phyloP scores from a whole-genome alignment of 2,329 filamentous ascomycete genomes.

The Stachybotrys elegans region DNA sequence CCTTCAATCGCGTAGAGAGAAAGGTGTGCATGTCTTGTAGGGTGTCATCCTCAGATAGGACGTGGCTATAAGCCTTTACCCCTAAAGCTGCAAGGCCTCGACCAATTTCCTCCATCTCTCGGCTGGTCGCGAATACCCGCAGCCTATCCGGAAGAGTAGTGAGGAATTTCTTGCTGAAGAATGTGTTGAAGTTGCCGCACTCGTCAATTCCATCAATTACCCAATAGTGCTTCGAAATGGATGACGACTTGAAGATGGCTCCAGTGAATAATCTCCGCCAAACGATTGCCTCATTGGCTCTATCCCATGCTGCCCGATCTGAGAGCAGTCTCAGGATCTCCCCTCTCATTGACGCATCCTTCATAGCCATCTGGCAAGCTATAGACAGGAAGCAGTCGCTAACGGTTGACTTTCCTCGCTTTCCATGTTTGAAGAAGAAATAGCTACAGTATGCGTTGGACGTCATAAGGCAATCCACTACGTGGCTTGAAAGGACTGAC shows the following conservation, averaged over 20 bases:
- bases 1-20: background rate
- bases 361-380: background rate
- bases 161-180: background rate
- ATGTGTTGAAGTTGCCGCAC: background rate
- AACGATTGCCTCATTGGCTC: background rate
- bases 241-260: background rate
- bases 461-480: background rate
- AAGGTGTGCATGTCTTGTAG: background rate
- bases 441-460: background rate
- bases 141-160: background rate
- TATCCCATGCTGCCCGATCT: background rate
- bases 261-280: background rate
- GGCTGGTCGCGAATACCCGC: background rate
- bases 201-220: constrained; percentile 1
- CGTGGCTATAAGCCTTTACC: background rate
- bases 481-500: background rate
- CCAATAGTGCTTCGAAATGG: background rate
- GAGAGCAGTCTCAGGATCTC: background rate
- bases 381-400: background rate
- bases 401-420: background rate
- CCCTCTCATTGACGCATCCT: background rate
- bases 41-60: background rate
- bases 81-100: background rate
- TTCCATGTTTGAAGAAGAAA: constrained; percentile 1
- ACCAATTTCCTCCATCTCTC: background rate